Evolutionary conservation across 306 rosid species (phyloP).

Genomic region (Fragaria iinumae): DNA sequence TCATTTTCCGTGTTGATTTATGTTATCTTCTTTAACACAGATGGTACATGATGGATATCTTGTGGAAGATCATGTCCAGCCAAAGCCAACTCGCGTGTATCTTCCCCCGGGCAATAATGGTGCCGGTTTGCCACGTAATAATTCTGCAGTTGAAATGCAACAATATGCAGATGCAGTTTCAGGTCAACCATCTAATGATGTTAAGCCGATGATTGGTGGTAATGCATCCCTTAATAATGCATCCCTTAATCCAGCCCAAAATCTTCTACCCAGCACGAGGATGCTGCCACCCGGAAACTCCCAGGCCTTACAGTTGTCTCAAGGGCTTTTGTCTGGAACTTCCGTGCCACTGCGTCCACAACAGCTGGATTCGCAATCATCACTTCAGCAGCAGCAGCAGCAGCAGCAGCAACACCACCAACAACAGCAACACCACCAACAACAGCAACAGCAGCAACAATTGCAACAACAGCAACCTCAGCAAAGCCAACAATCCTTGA

Average conservation of each 20-base stretch:
- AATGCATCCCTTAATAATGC: slow-evolving; percentile 60
- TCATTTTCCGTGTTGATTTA: slow-evolving; percentile 1
- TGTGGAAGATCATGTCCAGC: slow-evolving; percentile 54
- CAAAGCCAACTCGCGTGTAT: slow-evolving; percentile 49
- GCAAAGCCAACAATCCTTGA: slow-evolving; percentile 63
- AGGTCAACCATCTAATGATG: slow-evolving; percentile 63
- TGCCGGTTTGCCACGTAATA: slow-evolving; percentile 41
- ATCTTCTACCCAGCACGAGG: slow-evolving; percentile 59
- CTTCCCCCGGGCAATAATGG: slow-evolving; percentile 43
- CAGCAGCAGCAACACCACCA: background rate
- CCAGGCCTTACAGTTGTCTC: slow-evolving; percentile 91
- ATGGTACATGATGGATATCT: slow-evolving; percentile 66
- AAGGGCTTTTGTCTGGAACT: slow-evolving; percentile 69
- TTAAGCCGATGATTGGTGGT: slow-evolving; percentile 45
- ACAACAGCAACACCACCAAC: background rate
- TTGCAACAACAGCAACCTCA: slow-evolving; percentile 7
- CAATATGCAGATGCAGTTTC: slow-evolving; percentile 64
- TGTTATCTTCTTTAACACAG: slow-evolving; percentile 46
- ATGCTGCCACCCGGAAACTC: slow-evolving; percentile 87
- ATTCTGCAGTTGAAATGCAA: slow-evolving; percentile 62
- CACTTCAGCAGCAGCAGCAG: slow-evolving; percentile 42
- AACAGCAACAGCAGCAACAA: slow-evolving; percentile 18
- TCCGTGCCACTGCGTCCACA: slow-evolving; percentile 68
- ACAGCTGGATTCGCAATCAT: slow-evolving; percentile 68
- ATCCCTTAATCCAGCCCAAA: slow-evolving; percentile 63